A percentile compares a stretch with the other conserved stretches of the same genome.
phyloP scores from a whole-genome alignment of 2,329 filamentous ascomycete genomes.

The Fusarium lyarnte region DNA sequence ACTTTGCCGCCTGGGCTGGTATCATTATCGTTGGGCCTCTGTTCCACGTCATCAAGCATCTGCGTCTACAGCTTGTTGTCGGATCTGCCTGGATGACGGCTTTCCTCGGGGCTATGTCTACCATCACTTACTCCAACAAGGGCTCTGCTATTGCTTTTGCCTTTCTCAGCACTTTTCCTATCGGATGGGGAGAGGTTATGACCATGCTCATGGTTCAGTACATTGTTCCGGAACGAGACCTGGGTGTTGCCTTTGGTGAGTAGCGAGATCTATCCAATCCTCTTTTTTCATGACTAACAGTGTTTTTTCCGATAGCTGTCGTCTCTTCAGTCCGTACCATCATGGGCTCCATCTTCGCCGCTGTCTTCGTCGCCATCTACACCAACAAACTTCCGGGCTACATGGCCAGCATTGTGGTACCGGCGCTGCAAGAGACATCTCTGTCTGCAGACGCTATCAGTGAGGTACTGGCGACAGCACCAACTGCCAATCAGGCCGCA shows the following conservation, averaged over 20 bases:
- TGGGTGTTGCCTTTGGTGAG: neutral
- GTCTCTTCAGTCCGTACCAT: neutral
- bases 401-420: neutral
- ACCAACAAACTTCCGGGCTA: neutral
- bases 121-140: neutral
- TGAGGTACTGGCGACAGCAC: neutral
- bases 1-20: neutral
- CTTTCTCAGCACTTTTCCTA: neutral
- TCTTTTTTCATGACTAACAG: neutral
- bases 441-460: neutral
- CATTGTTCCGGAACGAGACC: neutral
- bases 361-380: neutral
- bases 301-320: neutral
- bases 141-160: neutral
- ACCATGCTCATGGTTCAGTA: neutral
- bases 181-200: neutral
- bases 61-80: neutral
- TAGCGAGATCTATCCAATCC: rapidly evolving
- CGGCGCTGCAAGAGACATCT: neutral
- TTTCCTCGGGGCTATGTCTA: neutral
- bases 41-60: neutral
- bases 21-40: neutral
- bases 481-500: neutral
- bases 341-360: neutral
- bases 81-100: neutral